Conservation (phyloP, 371 early-diverging fungal species). For the Scutellospora calospora region DNA sequence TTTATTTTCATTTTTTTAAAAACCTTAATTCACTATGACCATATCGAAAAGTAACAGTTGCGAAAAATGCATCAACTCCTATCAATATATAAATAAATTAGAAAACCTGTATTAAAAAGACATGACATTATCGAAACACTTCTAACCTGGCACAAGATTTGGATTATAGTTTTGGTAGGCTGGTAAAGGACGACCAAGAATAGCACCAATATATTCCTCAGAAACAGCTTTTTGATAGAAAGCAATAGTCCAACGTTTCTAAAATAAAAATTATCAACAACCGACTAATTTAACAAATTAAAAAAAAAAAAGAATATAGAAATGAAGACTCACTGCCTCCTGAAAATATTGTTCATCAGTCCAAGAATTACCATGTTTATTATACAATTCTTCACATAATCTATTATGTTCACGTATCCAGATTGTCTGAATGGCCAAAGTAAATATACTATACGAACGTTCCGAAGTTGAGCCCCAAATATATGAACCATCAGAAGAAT, state of each 20-base stretch:
- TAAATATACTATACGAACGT: background rate
- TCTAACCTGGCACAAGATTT: background rate
- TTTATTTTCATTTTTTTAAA: no score
- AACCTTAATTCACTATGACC: constrained; percentile 16
- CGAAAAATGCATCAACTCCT: constrained; percentile 15
- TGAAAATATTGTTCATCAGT: constrained; percentile 23
- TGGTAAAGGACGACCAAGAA: background rate
- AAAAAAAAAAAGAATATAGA: background rate
- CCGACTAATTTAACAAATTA: background rate
- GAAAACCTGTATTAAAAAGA: no score
- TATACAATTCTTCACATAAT: background rate
- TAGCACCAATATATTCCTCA: constrained; percentile 34
- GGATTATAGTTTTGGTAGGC: background rate
- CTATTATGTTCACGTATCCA: constrained; percentile 31
- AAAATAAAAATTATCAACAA: no score
- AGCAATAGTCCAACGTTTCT: constrained; percentile 17
- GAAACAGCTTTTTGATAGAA: background rate
- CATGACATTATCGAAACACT: no score
- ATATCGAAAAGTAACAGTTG: background rate
- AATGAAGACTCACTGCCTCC: background rate
- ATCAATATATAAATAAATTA: no score
- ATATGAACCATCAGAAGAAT: background rate
- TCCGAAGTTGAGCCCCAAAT: background rate
- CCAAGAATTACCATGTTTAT: background rate
- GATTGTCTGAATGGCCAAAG: background rate